Conservation (phyloP, 345 rosid genomes). For the Firmiana major region DNA sequence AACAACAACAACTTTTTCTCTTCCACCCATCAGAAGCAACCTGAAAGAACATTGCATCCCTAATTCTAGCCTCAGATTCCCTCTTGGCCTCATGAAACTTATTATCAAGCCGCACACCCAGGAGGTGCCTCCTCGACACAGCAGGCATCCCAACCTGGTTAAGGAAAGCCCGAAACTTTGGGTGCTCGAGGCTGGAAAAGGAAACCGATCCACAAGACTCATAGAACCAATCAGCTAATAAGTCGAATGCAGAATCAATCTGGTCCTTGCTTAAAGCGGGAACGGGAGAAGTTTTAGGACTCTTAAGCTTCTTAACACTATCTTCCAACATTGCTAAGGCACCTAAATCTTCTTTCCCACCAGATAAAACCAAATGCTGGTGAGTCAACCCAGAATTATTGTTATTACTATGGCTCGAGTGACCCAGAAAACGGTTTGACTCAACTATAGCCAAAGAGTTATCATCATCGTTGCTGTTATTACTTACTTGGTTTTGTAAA, state of each 20-base stretch:
- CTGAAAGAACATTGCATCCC: slow-evolving; percentile 54
- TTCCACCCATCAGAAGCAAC: slow-evolving; percentile 55
- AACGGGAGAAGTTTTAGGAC: slow-evolving; percentile 45
- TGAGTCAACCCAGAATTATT: slow-evolving; percentile 22
- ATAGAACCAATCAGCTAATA: slow-evolving; percentile 51
- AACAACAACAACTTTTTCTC: slow-evolving; percentile 25
- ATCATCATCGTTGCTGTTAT: slow-evolving; percentile 1
- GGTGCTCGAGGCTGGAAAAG: slow-evolving; percentile 49
- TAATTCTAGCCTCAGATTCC: slow-evolving; percentile 46
- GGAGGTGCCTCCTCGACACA: slow-evolving; percentile 36
- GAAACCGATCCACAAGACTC: slow-evolving; percentile 51
- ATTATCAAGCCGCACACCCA: slow-evolving; percentile 37
- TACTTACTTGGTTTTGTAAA: slow-evolving; percentile 19
- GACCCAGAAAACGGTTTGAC: slow-evolving; percentile 30
- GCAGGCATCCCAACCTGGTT: slow-evolving; percentile 51
- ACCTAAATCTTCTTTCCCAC: slow-evolving; percentile 52
- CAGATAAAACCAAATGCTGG: slow-evolving; percentile 46
- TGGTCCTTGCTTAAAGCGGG: slow-evolving; percentile 46
- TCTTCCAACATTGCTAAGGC: slow-evolving; percentile 56
- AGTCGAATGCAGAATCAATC: slow-evolving; percentile 42
- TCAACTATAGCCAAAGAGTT: slow-evolving; percentile 44
- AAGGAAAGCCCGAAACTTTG: slow-evolving; percentile 51
- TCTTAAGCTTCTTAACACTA: slow-evolving; percentile 56
- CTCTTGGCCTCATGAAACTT: slow-evolving; percentile 39
- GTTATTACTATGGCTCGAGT: slow-evolving; percentile 4